Base-by-base conservation (phyloP, 257 asterid species). In the Ophiorrhiza pumila region DNA sequence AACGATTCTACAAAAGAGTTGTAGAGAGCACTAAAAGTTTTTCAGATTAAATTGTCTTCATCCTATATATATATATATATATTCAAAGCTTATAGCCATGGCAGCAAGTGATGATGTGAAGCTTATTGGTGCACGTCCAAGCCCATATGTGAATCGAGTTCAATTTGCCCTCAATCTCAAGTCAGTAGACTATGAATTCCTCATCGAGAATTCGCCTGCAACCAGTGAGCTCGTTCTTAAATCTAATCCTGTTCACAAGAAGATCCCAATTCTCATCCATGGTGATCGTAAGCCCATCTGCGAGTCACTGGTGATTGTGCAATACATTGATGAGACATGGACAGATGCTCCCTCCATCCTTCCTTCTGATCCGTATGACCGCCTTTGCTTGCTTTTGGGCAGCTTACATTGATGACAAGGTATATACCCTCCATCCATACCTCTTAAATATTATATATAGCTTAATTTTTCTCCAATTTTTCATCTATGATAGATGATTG, bases 261-360 rank as follows among this genome's bases (percentile, higher is more conserved):
- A 78, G 39, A 61, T 84, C 46, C 88, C 85, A 0, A 84, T 84
- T 32, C 76, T 84, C 1, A 65, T 84, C 66, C 84, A 81, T 58
- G 69, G 50, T 3, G 78, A n/a, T n/a, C n/a, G 75, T 43, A 67
- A 60, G 61, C 72, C 84, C 31, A 56, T 81, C 8, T 49, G 85
- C 29, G 82, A 81, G 34, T 84, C 85, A 3, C 79, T 74, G 20
- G 29, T 84, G 45, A 68, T 81, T 6, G 74, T 81, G n/a, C 71
- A 81, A 63, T 81, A 84, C 64, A 71, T 84, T 41, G 88, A 84
- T 53, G 86, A 81, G 41, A 37, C 34, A 52, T 84, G 86, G 84
- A 25, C 71, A 9, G 34, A 55, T 13, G 79, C 71, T 23, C 79
- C 79, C n/a, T 45, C 83, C 7, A 72, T 77, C 71, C 76, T 81